Percentiles rank a stretch among this genome's conserved stretches.
phyloP scores from a whole-genome alignment of 2,329 filamentous ascomycete species.

The Penicillium sp. region DNA sequence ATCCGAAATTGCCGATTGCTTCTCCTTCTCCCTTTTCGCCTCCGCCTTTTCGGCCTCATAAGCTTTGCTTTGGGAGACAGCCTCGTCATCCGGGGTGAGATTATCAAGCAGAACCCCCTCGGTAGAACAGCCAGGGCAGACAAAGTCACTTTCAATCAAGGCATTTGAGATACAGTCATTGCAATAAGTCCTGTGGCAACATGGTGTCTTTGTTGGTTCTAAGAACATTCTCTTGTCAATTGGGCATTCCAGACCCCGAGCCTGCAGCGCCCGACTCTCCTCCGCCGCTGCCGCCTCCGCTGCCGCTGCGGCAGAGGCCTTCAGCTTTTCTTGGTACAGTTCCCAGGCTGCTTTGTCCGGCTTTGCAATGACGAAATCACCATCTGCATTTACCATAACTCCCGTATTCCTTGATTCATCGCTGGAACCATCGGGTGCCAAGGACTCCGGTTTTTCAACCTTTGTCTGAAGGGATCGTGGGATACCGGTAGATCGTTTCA shows the following conservation, averaged over 20 bases:
- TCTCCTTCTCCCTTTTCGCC: slow-evolving; percentile 46
- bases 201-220: slow-evolving; percentile 98
- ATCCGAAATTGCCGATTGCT: slow-evolving; percentile 31
- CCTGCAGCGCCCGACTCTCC: slow-evolving; percentile 82
- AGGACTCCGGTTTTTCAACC: slow-evolving; percentile 82
- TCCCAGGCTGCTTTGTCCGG: slow-evolving; percentile 96
- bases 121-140: slow-evolving; percentile 87
- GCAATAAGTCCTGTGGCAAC: slow-evolving; percentile 97
- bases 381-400: slow-evolving; percentile 96
- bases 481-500: slow-evolving; percentile 96
- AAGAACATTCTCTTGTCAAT: slow-evolving; percentile 98
- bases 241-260: slow-evolving; percentile 85
- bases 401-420: slow-evolving; percentile 82
- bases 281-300: slow-evolving; percentile 74
- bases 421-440: slow-evolving; percentile 70
- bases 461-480: slow-evolving; percentile 93
- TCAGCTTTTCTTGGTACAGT: slow-evolving; percentile 91
- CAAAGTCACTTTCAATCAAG: slow-evolving; percentile 96
- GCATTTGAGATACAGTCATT: slow-evolving; percentile 99
- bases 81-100: slow-evolving; percentile 78
- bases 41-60: slow-evolving; percentile 61
- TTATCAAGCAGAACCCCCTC: slow-evolving; percentile 93
- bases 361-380: slow-evolving; percentile 94
- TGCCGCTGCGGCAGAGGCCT: slow-evolving; percentile 78
- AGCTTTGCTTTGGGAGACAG: slow-evolving; percentile 72